Conservation (phyloP, 2,329 filamentous ascomycete species). For the Trichophyton benhamiae region DNA sequence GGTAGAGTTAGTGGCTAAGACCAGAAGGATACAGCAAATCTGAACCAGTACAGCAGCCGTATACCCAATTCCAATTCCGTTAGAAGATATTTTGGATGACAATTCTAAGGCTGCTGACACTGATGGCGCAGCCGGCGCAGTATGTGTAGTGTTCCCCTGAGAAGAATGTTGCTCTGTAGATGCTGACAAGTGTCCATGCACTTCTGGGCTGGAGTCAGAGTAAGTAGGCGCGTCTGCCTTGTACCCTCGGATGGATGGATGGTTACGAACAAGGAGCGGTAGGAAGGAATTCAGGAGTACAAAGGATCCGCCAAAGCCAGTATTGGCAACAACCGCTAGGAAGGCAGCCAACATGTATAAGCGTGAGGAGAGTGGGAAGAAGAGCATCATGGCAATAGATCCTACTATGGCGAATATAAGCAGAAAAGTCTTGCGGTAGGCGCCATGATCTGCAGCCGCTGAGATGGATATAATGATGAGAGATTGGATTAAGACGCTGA, state of each 20-base stretch:
- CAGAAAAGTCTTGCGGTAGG: constrained; percentile 77
- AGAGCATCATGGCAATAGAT: constrained; percentile 73
- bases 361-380: constrained; percentile 62
- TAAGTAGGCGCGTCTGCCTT: constrained; percentile 5
- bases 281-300: constrained; percentile 92
- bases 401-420: constrained; percentile 75
- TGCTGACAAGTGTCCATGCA: neutral
- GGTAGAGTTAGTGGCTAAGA: constrained; percentile 60
- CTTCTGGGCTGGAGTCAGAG: neutral
- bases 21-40: constrained; percentile 63
- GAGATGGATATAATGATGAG: constrained; percentile 92
- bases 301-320: constrained; percentile 87
- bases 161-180: constrained; percentile 3
- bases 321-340: constrained; percentile 81
- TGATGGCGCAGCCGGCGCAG: constrained; percentile 19
- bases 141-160: constrained; percentile 4
- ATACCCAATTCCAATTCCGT: constrained; percentile 89
- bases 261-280: constrained; percentile 77
- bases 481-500: constrained; percentile 80
- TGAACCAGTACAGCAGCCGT: constrained; percentile 76
- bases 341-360: constrained; percentile 71
- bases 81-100: constrained; percentile 81
- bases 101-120: constrained; percentile 58
- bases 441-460: constrained; percentile 87
- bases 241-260: constrained; percentile 44